Percentiles rank a stretch among this genome's conserved stretches.
These are phyloP conservation scores for Diaporthe citriasiana DNA, from an alignment of 2,329 filamentous ascomycete species.

Conservation along the genomic window DNA sequence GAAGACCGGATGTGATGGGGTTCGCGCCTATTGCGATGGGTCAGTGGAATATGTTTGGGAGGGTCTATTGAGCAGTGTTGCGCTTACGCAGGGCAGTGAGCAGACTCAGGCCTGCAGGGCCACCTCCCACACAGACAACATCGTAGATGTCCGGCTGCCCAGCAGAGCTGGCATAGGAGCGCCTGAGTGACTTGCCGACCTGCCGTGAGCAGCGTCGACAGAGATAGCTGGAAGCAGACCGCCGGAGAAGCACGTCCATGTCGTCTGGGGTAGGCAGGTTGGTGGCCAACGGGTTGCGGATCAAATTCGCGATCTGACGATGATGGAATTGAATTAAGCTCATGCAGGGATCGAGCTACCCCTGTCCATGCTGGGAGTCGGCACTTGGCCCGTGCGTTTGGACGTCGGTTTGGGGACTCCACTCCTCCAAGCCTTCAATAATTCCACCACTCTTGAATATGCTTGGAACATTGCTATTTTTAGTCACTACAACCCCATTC, in stretches of 20 bases:
- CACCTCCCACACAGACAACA: slow-evolving; percentile 91
- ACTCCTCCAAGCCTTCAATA: not conserved
- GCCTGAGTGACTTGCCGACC: slow-evolving; percentile 50
- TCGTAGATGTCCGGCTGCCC: slow-evolving; percentile 83
- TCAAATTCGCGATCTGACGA: slow-evolving; percentile 19
- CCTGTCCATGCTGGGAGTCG: not conserved
- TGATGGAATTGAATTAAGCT: slow-evolving; percentile 10
- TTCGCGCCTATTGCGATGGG: slow-evolving; percentile 73
- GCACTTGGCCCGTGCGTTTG: slow-evolving; percentile 25
- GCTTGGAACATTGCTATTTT: not conserved
- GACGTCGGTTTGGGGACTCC: not conserved
- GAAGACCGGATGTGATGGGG: slow-evolving; percentile 80
- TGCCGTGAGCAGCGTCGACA: slow-evolving; percentile 63
- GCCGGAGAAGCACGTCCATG: slow-evolving; percentile 47
- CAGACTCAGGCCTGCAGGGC: slow-evolving; percentile 88
- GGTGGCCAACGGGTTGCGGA: not conserved
- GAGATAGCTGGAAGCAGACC: slow-evolving; percentile 53
- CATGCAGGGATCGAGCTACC: slow-evolving; percentile 40
- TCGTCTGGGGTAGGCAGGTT: not conserved
- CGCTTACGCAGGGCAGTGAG: slow-evolving; percentile 80
- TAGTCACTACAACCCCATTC: too few species aligned
- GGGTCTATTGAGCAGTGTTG: not conserved
- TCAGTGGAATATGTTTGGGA: not conserved
- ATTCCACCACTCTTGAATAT: not conserved
- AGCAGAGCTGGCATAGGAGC: slow-evolving; percentile 59